Conservation (phyloP, 129 eudicot species). For the Tanacetum coccineum region DNA sequence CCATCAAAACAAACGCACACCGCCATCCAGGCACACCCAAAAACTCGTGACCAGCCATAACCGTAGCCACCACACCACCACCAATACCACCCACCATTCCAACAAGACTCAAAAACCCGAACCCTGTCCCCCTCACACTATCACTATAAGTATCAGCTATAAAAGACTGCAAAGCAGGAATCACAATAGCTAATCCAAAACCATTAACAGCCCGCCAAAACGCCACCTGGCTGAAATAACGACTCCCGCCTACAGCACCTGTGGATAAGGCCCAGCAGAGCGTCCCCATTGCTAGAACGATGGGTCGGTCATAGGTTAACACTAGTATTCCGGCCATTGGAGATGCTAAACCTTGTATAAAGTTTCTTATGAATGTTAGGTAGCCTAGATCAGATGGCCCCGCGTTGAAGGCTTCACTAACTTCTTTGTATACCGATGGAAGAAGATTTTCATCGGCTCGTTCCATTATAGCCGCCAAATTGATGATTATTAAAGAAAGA, state of each 20-base stretch:
- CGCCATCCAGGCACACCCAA: slow-evolving; percentile 96
- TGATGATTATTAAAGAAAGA: slow-evolving; percentile 70
- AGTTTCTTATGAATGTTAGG: slow-evolving; percentile 67
- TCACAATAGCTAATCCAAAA: slow-evolving; percentile 87
- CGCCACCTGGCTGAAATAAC: slow-evolving; percentile 61
- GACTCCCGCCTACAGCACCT: slow-evolving; percentile 85
- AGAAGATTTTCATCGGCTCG: slow-evolving; percentile 94
- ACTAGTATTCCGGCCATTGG: slow-evolving; percentile 86
- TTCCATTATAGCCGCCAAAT: slow-evolving; percentile 91
- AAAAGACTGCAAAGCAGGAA: slow-evolving; percentile 89
- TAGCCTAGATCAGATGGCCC: slow-evolving; percentile 93
- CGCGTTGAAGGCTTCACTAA: slow-evolving; percentile 72
- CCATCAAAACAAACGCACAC: slow-evolving; percentile 72
- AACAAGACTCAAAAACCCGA: slow-evolving; percentile 72
- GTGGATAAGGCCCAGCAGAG: slow-evolving; percentile 90
- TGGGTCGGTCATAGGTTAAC: slow-evolving; percentile 78
- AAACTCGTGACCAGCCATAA: slow-evolving; percentile 85
- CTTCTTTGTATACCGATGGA: slow-evolving; percentile 94
- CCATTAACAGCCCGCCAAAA: slow-evolving; percentile 94
- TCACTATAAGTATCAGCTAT: slow-evolving; percentile 89
- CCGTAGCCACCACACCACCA: slow-evolving; percentile 89
- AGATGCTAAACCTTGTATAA: slow-evolving; percentile 78
- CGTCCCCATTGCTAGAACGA: slow-evolving; percentile 77
- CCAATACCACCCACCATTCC: slow-evolving; percentile 92
- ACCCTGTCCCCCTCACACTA: slow-evolving; percentile 73